Conservation (phyloP, 805 yeast species). For the Monosporozyma yasuniensis region DNA sequence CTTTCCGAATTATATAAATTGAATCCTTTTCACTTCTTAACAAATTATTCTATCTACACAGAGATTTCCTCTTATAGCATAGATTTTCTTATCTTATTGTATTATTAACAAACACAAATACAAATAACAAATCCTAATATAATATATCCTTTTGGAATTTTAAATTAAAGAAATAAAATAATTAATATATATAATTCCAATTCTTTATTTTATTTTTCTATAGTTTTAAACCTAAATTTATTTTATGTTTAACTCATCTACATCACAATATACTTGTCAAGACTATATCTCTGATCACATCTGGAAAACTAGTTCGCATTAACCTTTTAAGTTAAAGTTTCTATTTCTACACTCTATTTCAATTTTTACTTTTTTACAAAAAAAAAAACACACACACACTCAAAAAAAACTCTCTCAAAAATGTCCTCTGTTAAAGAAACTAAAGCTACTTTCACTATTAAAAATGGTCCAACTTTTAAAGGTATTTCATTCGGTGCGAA, state of each 20-base stretch:
- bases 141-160: not conserved
- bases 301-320: conserved; percentile 42
- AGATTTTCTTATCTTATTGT: too few relatives aligned
- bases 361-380: conserved; percentile 5
- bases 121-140: too few relatives aligned
- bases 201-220: conserved; percentile 3
- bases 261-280: conserved; percentile 34
- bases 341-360: not conserved
- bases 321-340: conserved; percentile 8
- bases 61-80: too few relatives aligned
- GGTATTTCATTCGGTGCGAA: conserved; percentile 96
- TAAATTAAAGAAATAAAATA: not conserved
- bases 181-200: not conserved
- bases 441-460: conserved; percentile 85
- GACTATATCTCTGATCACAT: conserved; percentile 44
- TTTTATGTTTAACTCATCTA: conserved; percentile 28
- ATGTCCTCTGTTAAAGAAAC: conserved; percentile 23
- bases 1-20: too few relatives aligned
- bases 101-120: too few relatives aligned
- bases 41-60: too few relatives aligned
- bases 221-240: not conserved
- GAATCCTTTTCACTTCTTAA: too few relatives aligned
- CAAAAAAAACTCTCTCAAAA: too few relatives aligned
- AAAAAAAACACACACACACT: too few relatives aligned
- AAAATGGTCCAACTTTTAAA: conserved; percentile 86